Evolutionary conservation across 768 basidiomycete genomes (phyloP).

Genomic region (Kwoniella dejecticola): DNA sequence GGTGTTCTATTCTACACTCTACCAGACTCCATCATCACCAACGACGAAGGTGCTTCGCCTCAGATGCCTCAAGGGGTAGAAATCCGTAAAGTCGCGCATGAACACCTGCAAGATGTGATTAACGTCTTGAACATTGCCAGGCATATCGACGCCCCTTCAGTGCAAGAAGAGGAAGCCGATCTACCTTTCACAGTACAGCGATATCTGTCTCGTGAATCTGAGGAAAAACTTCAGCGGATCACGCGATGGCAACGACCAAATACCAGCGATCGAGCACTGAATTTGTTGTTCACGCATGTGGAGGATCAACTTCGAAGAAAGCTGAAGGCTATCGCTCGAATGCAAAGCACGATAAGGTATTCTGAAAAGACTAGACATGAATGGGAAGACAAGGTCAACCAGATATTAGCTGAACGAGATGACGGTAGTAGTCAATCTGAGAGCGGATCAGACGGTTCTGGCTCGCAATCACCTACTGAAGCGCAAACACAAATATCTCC

Average conservation of each 20-base stretch:
- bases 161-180: constrained; percentile 80
- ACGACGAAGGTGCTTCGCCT: constrained; percentile 27
- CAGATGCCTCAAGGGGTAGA: constrained; percentile 38
- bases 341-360: constrained; percentile 96
- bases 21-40: constrained; percentile 37
- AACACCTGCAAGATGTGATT: constrained; percentile 79
- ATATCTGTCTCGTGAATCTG: constrained; percentile 83
- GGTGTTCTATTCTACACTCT: constrained; percentile 45
- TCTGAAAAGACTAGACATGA: constrained; percentile 96
- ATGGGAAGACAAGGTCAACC: constrained; percentile 87
- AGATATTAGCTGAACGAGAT: constrained; percentile 65
- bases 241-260: constrained; percentile 83
- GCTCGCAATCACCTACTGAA: constrained; percentile 18
- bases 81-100: constrained; percentile 58
- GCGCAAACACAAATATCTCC: constrained; percentile 5
- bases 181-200: constrained; percentile 91
- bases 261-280: constrained; percentile 80
- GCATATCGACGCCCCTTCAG: constrained; percentile 80
- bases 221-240: constrained; percentile 78
- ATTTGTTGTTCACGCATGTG: constrained; percentile 79
- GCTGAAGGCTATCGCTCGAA: constrained; percentile 87
- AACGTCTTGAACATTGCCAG: constrained; percentile 77
- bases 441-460: constrained; percentile 55
- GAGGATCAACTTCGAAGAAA: constrained; percentile 90
- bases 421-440: constrained; percentile 60